These are phyloP conservation scores for Pisolithus thermaeus DNA, from an alignment of 1,284 basidiomycete species.

Conservation along the genomic window DNA sequence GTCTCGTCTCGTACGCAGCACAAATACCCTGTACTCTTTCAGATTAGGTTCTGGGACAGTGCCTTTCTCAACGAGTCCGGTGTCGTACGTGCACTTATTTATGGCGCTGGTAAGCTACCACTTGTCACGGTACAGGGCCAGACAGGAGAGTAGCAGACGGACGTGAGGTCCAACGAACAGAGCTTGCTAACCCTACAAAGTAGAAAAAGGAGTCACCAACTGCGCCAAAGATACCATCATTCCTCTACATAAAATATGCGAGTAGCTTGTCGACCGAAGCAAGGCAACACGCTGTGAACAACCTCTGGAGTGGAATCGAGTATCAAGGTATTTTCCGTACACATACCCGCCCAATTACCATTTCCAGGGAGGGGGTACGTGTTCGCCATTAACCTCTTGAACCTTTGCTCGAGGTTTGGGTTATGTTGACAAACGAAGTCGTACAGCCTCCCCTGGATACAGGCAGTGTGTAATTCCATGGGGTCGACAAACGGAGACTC, in stretches of 20 bases:
- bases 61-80: too few species aligned
- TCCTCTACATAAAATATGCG: neutral
- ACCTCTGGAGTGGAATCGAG: neutral
- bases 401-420: constrained; percentile 1
- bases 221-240: neutral
- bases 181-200: too few species aligned
- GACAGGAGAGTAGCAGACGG: too few species aligned
- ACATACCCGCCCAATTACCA: neutral
- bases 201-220: too few species aligned
- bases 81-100: too few species aligned
- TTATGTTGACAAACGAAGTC: neutral
- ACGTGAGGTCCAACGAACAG: too few species aligned
- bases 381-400: neutral
- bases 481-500: neutral
- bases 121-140: too few species aligned
- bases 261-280: neutral
- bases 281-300: neutral
- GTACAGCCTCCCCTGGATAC: neutral
- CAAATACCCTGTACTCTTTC: too few species aligned
- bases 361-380: neutral
- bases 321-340: neutral
- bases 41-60: too few species aligned
- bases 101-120: too few species aligned
- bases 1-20: too few species aligned
- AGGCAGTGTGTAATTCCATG: neutral